Percentiles rank a stretch among this genome's conserved stretches.
Conservation (phyloP, 2,329 filamentous ascomycete species). For the Claviceps sp. region DNA sequence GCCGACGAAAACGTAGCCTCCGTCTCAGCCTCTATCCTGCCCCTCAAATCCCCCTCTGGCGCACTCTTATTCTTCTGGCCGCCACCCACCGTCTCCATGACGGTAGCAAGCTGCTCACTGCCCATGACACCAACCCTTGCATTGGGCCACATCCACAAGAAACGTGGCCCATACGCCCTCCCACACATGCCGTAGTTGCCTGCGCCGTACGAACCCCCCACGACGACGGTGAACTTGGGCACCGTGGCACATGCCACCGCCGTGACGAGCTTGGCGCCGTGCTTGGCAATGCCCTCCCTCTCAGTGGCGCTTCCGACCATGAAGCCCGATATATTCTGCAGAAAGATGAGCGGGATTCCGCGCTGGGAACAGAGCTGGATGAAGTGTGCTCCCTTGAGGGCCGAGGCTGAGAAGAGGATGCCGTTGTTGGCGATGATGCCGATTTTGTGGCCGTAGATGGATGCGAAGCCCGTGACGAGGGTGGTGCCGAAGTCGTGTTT, state of each 20-base stretch:
- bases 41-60: conserved; percentile 61
- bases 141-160: conserved; percentile 96
- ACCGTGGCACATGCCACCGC: conserved; percentile 90
- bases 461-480: conserved; percentile 81
- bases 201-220: conserved; percentile 85
- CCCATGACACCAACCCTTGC: conserved; percentile 97
- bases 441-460: conserved; percentile 79
- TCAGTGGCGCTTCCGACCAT: conserved; percentile 94
- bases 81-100: conserved; percentile 72
- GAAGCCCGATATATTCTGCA: conserved; percentile 96
- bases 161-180: conserved; percentile 77
- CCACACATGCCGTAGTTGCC: conserved; percentile 99
- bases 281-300: conserved; percentile 91
- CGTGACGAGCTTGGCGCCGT: conserved; percentile 91
- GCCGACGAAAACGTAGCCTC: conserved; percentile 82
- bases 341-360: conserved; percentile 77
- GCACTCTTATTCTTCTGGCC: conserved; percentile 20
- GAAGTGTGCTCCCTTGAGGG: conserved; percentile 92
- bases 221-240: conserved; percentile 91
- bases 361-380: conserved; percentile 89
- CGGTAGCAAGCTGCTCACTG: conserved; percentile 74
- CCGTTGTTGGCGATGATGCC: conserved; percentile 95
- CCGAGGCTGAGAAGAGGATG: conserved; percentile 79
- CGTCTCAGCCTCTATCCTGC: conserved; percentile 78
- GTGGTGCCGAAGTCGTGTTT: conserved; percentile 84